These are phyloP conservation scores for Citrus mangshanensis DNA, from an alignment of 345 rosid genomes.

Conservation along the genomic window DNA sequence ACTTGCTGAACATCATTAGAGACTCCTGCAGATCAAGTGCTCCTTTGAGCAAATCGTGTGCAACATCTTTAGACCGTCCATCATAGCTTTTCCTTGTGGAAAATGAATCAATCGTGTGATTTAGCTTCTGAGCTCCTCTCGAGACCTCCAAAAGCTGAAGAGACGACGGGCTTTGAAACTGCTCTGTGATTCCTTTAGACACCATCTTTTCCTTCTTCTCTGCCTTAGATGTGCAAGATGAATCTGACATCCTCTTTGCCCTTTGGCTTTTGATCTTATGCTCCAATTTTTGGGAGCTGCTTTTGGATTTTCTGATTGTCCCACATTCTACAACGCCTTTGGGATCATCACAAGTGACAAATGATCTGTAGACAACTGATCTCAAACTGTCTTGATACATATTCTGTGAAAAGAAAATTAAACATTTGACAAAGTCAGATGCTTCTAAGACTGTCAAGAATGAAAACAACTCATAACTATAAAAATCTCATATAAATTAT, in stretches of 20 bases:
- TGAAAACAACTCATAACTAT: slow-evolving; percentile 5
- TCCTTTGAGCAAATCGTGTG: slow-evolving; percentile 71
- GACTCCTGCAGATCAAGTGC: slow-evolving; percentile 91
- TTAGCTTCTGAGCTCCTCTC: slow-evolving; percentile 77
- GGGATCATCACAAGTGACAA: slow-evolving; percentile 83
- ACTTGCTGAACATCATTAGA: slow-evolving; percentile 59
- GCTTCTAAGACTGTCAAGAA: not conserved
- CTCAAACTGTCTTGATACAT: slow-evolving; percentile 66
- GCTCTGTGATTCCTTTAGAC: slow-evolving; percentile 22
- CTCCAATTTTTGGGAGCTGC: slow-evolving; percentile 40
- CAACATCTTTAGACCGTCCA: slow-evolving; percentile 51
- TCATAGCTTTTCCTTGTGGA: slow-evolving; percentile 44
- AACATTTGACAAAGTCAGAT: slow-evolving; percentile 26
- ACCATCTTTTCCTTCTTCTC: slow-evolving; percentile 30
- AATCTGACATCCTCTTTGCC: slow-evolving; percentile 22
- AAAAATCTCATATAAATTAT: not conserved
- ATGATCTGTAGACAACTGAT: slow-evolving; percentile 73
- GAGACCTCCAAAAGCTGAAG: slow-evolving; percentile 76
- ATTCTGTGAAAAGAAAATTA: slow-evolving; percentile 28
- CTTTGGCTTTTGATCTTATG: slow-evolving; percentile 24
- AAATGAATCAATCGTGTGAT: slow-evolving; percentile 61
- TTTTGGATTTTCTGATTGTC: slow-evolving; percentile 60
- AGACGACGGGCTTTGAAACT: slow-evolving; percentile 34
- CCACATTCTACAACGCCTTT: slow-evolving; percentile 82
- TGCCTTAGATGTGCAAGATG: slow-evolving; percentile 16